phyloP scores from a whole-genome alignment of 2,329 filamentous ascomycete species.

The Scleromitrula shiraiana region DNA sequence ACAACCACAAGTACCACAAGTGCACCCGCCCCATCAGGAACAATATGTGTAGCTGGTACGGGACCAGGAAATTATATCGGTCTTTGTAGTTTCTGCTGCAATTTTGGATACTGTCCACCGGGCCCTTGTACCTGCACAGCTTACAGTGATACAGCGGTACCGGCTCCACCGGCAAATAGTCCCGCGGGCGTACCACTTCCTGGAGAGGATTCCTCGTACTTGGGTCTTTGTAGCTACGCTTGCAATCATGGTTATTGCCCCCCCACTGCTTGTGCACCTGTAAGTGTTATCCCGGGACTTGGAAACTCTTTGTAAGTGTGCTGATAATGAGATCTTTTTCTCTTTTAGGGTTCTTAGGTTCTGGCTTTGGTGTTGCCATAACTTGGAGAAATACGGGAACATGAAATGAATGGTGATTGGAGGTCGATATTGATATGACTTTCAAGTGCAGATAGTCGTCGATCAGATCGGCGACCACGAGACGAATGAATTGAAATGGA shows the following conservation, averaged over 20 bases:
- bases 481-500: too few species aligned
- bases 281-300: neutral
- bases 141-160: conserved; percentile 11
- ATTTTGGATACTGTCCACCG: conserved; percentile 21
- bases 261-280: conserved; percentile 7
- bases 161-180: conserved; percentile 22
- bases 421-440: too few species aligned
- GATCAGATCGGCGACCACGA: too few species aligned
- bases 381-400: too few species aligned
- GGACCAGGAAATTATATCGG: conserved; percentile 31
- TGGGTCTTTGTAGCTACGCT: conserved; percentile 39
- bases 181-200: conserved; percentile 30
- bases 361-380: too few species aligned
- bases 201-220: conserved; percentile 32
- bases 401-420: too few species aligned
- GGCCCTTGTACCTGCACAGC: conserved; percentile 21
- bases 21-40: conserved; percentile 7
- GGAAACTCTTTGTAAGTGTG: too few species aligned
- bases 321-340: too few species aligned
- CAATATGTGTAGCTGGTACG: conserved; percentile 18
- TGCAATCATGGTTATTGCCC: conserved; percentile 38
- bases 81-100: conserved; percentile 30
- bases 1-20: conserved; percentile 7
- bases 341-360: too few species aligned
- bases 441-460: too few species aligned